Evolutionary conservation across 805 yeast species (phyloP), one percentile per base, ranked within the genome.

Genomic region (Hanseniaspora lachancei): DNA sequence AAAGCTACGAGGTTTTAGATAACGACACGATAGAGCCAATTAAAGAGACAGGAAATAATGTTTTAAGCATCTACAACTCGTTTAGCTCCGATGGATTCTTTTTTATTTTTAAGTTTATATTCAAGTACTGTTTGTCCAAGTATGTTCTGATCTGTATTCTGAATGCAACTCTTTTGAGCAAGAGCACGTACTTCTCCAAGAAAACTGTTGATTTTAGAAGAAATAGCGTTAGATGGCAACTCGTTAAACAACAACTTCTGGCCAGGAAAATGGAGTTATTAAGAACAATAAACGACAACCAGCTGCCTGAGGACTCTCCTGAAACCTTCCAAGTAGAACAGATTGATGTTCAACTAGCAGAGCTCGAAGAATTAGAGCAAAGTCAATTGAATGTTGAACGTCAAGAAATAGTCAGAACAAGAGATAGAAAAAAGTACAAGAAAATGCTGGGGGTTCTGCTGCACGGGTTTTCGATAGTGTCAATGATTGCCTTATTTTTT

Each of bases 41-140:
- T 10, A 7, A 13, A 27, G 24, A 44, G 5, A 16, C 8, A 8
- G 47, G 5, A 24, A 41, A 20, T 8, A 32, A 40, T 5, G 32
- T 40, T 21, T 6, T 13, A 2, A 40, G 32, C 9, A 24, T 27
- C 2, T 24, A 36, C n/a, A 32, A 20, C 6, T 5, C 16, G 2
- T 34, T 52, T 8, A 35, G 20, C 2, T 3, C 24, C 2, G 15
- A 35, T 20, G 55, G 47, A 12, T 36, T 52, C 20, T 35, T 47
- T 2, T 21, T 52, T 13, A 13, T 44, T 36, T 52, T 52, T 15
- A 52, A 52, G 15, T 20, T 44, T 20, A 27, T 52, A 8, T 52
- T 52, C n/a, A 43, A 42, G 39, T 52, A 52, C 34, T 36, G 47
- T 13, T 35, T 52, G 21, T 52, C 55, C 7, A 47, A 52, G 20